Evolutionary conservation across 1,284 basidiomycete species (phyloP), one percentile per base, ranked within the genome.

Genomic region (Fomitopsis palustris): DNA sequence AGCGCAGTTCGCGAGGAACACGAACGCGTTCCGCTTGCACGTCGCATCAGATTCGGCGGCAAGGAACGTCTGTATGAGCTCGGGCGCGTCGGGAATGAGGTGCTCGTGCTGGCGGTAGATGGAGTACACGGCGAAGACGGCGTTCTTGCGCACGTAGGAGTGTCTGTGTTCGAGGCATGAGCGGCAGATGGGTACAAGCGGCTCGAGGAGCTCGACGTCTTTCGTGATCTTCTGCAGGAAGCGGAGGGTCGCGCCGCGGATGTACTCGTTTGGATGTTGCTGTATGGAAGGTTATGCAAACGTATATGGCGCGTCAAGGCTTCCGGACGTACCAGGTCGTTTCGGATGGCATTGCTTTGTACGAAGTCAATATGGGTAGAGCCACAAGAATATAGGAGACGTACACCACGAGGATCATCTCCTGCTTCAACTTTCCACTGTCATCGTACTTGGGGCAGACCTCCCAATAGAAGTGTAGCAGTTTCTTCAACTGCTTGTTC

Each of bases 261-360:
- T 98, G 77, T 98, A 99, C 80, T 99, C 97, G 73, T 99, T 99
- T 6, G 97, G 96, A 72, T 99, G 97, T 92, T 99, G 96, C 92
- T 95, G 61, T 21, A 56, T 41, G 37, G n/a, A 12, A 12, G n/a
- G 59, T 43, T 58, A 47, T 49, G 39, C 51, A 51, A n/a, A 35
- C 49, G 19, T 21, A 38, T 45, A 29, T 23, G n/a, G 10, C 31
- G 17, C 41, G 49, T 16, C 23, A 55, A 4, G 25, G 19, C 27
- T 27, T 9, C 3, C 47, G 29, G 35, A 75, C 90, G 68, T 64
- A 93, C 90, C 58, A 98, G 84, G 79, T 99, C 96, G 75, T 98
- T 98, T 63, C 96, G 92, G 73, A 98, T 95, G 53, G 96, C 96
- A 71, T 98, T 98, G 69, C 94, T 95, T 69, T 37, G 57, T 23